Base-by-base conservation (phyloP, 23 red algal genomes). In the Gracilaria gracilis region DNA sequence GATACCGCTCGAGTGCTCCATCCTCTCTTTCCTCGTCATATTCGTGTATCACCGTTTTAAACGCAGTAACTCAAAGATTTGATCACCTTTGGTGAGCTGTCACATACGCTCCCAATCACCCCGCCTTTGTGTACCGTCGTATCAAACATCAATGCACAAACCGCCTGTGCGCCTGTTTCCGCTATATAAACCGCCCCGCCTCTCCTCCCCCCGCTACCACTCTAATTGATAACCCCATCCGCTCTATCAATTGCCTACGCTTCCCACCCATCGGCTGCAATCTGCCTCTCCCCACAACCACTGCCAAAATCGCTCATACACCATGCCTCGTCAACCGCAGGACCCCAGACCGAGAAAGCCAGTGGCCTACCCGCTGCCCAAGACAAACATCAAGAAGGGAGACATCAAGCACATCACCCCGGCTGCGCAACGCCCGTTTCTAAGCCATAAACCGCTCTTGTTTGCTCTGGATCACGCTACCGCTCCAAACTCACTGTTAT, bases 31-130 rank as follows among this genome's bases (percentile, higher is more conserved):
- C 72, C 72, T 77, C 72, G 72, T 77, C 72, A 77, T 77, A 48
- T 16, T 77, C 72, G 72, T 77, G 72, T 77, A 77, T 77, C 72
- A 77, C 50, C 72, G 36, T 34, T 31, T 77, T 25, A 46, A 11
- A 8, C 42, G 9, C 9, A 65, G 35, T 0, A 35, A 75, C 15
- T 12, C 36, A 75, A 37, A 32, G 44, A 40, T 37, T 36, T 19
- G 32, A 17, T 14, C 59, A 19, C 31, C 8, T 32, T 36, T 69
- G 64, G 64, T 69, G 64, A 34, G 64, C 32, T 69, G 64, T 69
- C 61, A 65, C 61, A 33, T 12, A 46, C 42, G 4, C 42, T 46
- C 11, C 11, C 42, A n/a, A n/a, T n/a, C n/a, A n/a, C n/a, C n/a
- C n/a, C n/a, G n/a, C n/a, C n/a, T n/a, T n/a, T n/a, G n/a, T n/a